Conservation (phyloP, 2,329 filamentous ascomycete species). For the Pseudogymnoascus sp. region DNA sequence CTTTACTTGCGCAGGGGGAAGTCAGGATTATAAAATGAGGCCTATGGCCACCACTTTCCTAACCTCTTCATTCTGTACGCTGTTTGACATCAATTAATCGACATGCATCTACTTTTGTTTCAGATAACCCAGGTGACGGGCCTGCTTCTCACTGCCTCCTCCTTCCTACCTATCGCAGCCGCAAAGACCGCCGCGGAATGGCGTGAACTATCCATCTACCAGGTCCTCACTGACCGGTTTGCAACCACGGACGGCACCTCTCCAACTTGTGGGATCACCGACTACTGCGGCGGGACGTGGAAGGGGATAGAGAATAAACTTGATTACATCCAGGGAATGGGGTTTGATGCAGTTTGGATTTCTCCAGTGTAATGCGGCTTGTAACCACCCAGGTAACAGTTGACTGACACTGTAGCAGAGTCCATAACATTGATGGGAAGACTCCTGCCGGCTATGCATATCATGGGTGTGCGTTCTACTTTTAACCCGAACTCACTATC, state of each 20-base stretch:
- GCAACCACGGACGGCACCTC: slow-evolving; percentile 28
- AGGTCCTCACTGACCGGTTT: slow-evolving; percentile 36
- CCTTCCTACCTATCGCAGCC: background rate
- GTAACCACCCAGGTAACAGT: slow-evolving; percentile 16
- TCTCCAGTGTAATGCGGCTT: slow-evolving; percentile 31
- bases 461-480: slow-evolving; percentile 33
- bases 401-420: slow-evolving; percentile 31
- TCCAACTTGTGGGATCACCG: slow-evolving; percentile 26
- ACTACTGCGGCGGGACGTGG: slow-evolving; percentile 43
- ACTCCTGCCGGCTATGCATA: slow-evolving; percentile 35
- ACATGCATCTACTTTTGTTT: background rate
- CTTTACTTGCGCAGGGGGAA: background rate
- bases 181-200: slow-evolving; percentile 20
- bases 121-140: background rate
- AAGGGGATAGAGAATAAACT: slow-evolving; percentile 37
- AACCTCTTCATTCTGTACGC: background rate
- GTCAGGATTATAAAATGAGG: background rate
- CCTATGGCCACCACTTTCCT: background rate
- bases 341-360: slow-evolving; percentile 35
- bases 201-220: slow-evolving; percentile 33
- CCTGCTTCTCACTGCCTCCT: background rate
- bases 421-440: slow-evolving; percentile 28
- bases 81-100: background rate
- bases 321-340: slow-evolving; percentile 41
- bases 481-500: background rate